Percentiles rank a stretch among this genome's conserved stretches.
phyloP scores from a whole-genome alignment of 306 rosid genomes.

The Hippophae rhamnoides region DNA sequence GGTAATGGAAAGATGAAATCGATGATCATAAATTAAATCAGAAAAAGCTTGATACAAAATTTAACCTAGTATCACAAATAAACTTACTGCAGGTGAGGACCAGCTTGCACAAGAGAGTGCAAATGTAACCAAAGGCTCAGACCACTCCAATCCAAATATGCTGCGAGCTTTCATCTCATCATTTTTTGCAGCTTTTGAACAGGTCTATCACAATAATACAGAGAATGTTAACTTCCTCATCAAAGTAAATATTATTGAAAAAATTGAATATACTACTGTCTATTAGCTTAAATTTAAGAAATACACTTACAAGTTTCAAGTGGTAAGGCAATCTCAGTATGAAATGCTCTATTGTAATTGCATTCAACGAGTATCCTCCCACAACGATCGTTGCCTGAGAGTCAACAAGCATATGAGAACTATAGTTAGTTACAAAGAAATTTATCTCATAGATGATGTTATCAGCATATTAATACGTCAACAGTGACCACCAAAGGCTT shows the following conservation, averaged over 20 bases:
- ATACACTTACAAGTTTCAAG: slow-evolving; percentile 71
- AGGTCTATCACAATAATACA: slow-evolving; percentile 42
- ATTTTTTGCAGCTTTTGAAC: slow-evolving; percentile 68
- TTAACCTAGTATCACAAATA: not conserved
- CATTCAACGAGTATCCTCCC: slow-evolving; percentile 75
- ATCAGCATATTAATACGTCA: too few relatives aligned
- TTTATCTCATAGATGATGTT: not conserved
- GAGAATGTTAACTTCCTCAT: slow-evolving; percentile 14
- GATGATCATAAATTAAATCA: too few relatives aligned
- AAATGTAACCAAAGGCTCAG: slow-evolving; percentile 87
- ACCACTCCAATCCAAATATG: slow-evolving; percentile 76
- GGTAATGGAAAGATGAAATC: not conserved
- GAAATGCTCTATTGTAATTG: slow-evolving; percentile 90
- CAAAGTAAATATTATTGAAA: not conserved
- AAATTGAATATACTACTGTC: not conserved
- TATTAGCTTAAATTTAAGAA: not conserved
- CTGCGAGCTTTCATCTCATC: slow-evolving; percentile 73
- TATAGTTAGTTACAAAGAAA: not conserved
- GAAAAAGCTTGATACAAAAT: not conserved
- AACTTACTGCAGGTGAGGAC: slow-evolving; percentile 96
- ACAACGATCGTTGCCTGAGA: slow-evolving; percentile 72
- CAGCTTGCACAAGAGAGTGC: slow-evolving; percentile 98
- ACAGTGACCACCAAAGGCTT: not conserved
- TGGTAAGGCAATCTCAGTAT: slow-evolving; percentile 92
- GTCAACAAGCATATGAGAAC: slow-evolving; percentile 1